A percentile compares a stretch with the other conserved stretches of the same genome.
These are phyloP conservation scores for Porogramme epimiltina DNA, from an alignment of 1,284 basidiomycete genomes.

Conservation along the genomic window DNA sequence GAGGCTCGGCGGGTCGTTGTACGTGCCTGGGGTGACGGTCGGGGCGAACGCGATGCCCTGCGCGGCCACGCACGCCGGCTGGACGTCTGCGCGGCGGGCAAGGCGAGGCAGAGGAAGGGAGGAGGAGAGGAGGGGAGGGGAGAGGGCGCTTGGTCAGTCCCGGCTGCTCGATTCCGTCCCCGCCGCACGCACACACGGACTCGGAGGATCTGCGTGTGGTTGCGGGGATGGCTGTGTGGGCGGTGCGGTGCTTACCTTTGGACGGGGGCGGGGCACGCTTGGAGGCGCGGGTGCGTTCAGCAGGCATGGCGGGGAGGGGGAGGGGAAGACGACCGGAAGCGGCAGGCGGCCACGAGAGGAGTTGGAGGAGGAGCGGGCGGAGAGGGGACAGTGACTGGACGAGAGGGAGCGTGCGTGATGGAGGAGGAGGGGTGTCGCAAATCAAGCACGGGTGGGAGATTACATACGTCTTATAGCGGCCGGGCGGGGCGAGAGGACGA, in stretches of 20 bases:
- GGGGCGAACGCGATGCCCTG: constrained; percentile 57
- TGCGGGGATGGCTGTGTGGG: constrained; percentile 11
- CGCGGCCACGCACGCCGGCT: constrained; percentile 4
- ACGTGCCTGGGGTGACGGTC: constrained; percentile 61
- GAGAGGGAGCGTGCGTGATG: constrained; percentile 28
- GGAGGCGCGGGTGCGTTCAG: constrained; percentile 50
- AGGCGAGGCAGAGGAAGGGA: no score
- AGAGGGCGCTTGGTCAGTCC: constrained; percentile 22
- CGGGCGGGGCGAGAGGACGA: constrained; percentile 21
- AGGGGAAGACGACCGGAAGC: constrained; percentile 12
- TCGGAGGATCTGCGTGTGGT: constrained; percentile 4
- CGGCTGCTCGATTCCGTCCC: constrained; percentile 8
- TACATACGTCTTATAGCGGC: constrained; percentile 32
- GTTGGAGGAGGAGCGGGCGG: constrained; percentile 20
- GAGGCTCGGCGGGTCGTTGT: constrained; percentile 46
- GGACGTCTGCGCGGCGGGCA: constrained; percentile 22
- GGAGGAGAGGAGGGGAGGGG: constrained; percentile 54
- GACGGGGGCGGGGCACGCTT: constrained; percentile 42
- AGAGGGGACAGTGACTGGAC: constrained; percentile 25
- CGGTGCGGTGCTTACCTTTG: constrained; percentile 44
- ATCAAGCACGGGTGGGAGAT: constrained; percentile 28
- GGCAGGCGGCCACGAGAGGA: constrained; percentile 14
- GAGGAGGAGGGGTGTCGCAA: constrained; percentile 33
- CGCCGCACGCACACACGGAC: no score
- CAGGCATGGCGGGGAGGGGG: constrained; percentile 47